Percentiles rank a stretch among this genome's conserved stretches.
phyloP scores from a whole-genome alignment of 345 rosid genomes.

The Sisymbrium altissimum region DNA sequence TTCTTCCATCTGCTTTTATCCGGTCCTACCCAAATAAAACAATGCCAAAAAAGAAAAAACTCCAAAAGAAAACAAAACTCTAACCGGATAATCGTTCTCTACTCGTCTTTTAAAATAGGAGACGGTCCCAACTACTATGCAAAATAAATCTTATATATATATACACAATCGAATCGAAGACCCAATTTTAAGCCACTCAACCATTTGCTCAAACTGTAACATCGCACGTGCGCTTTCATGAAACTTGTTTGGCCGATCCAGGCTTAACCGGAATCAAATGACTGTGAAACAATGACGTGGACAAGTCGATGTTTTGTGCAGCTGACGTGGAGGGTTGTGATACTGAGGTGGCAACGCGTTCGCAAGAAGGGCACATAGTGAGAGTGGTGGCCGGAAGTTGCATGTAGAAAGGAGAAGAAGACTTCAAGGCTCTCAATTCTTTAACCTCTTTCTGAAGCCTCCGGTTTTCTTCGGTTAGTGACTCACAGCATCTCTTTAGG shows the following conservation, averaged over 20 bases:
- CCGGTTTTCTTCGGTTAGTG: slow-evolving; percentile 85
- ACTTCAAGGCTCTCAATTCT: slow-evolving; percentile 77
- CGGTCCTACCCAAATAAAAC: slow-evolving; percentile 15
- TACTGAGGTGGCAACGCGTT: slow-evolving; percentile 74
- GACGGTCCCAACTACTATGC: slow-evolving; percentile 13
- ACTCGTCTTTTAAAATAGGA: slow-evolving; percentile 16
- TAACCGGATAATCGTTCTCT: slow-evolving; percentile 16
- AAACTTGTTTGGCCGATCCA: slow-evolving; percentile 26
- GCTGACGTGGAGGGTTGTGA: slow-evolving; percentile 35
- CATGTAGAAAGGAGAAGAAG: slow-evolving; percentile 84
- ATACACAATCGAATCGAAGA: not conserved
- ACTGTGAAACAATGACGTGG: slow-evolving; percentile 7
- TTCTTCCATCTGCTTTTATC: slow-evolving; percentile 22
- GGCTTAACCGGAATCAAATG: slow-evolving; percentile 24
- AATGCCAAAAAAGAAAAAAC: not conserved
- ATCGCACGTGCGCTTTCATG: slow-evolving; percentile 12
- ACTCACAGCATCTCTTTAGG: slow-evolving; percentile 84
- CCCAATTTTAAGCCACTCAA: not conserved
- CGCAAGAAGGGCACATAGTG: slow-evolving; percentile 99
- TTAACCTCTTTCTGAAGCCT: slow-evolving; percentile 84
- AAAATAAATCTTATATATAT: slow-evolving; percentile 24
- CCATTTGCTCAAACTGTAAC: slow-evolving; percentile 3
- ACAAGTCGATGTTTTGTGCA: not conserved
- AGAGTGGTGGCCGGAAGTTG: slow-evolving; percentile 99
- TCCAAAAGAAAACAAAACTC: slow-evolving; percentile 20